A percentile compares a stretch with the other conserved stretches of the same genome.
Conservation (phyloP, 345 rosid species). For the Raphanus raphanistrum region DNA sequence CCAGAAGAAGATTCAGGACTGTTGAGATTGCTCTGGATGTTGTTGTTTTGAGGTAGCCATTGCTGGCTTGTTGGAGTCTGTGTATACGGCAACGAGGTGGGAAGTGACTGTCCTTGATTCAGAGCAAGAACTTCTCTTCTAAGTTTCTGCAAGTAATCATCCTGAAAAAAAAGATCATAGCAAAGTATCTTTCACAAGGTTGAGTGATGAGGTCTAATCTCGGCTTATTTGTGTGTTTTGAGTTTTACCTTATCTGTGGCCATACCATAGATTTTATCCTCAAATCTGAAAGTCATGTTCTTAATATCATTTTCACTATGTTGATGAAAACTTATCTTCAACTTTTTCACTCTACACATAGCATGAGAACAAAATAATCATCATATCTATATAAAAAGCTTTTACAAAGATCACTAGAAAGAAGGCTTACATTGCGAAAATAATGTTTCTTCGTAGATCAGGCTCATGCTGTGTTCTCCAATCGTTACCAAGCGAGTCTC, state of each 20-base stretch:
- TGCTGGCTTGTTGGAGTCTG: too few species aligned
- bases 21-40: background rate
- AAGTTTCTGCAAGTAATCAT: background rate
- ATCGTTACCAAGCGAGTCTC: constrained; percentile 50
- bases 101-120: too few species aligned
- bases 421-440: constrained; percentile 54
- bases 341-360: background rate
- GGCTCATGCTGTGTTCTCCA: constrained; percentile 61
- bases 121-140: background rate
- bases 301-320: background rate
- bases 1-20: background rate
- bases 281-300: background rate
- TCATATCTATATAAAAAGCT: too few species aligned
- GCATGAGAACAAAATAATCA: background rate
- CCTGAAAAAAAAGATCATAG: background rate
- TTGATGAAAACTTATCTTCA: background rate
- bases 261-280: background rate
- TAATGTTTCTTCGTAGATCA: constrained; percentile 49
- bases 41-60: background rate
- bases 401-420: background rate
- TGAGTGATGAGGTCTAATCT: background rate
- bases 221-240: background rate
- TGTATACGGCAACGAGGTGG: too few species aligned
- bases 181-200: background rate
- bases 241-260: background rate